Conservation (phyloP, 1,139 yeast genomes). For the Eremothecium coryli region DNA sequence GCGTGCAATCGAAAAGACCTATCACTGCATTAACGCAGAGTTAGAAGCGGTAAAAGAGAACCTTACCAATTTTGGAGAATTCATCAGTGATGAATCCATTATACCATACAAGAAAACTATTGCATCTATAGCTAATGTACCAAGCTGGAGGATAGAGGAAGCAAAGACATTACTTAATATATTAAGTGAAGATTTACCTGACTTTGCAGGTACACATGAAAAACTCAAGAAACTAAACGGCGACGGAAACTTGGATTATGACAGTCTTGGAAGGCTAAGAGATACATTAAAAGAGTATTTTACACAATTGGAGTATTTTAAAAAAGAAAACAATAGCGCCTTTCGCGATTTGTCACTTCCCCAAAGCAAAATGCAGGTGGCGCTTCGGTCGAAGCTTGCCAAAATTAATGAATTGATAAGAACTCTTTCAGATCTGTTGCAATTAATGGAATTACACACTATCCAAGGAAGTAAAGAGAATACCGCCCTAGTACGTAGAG, state of each 20-base stretch:
- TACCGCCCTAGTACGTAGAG: slow-evolving; percentile 14
- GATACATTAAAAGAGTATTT: slow-evolving; percentile 10
- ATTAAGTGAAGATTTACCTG: slow-evolving; percentile 10
- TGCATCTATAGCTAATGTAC: slow-evolving; percentile 16
- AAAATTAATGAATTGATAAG: slow-evolving; percentile 1
- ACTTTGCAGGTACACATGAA: slow-evolving; percentile 7
- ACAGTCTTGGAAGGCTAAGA: slow-evolving; percentile 3
- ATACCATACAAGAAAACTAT: slow-evolving; percentile 18
- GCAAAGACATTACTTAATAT: slow-evolving; percentile 21
- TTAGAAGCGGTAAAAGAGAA: slow-evolving; percentile 33
- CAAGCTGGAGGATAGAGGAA: slow-evolving; percentile 38
- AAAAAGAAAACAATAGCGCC: slow-evolving; percentile 9
- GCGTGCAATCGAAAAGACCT: slow-evolving; percentile 33
- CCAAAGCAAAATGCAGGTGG: slow-evolving; percentile 16
- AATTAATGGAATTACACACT: slow-evolving; percentile 17
- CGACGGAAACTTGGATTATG: slow-evolving; percentile 1
- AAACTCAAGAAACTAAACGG: slow-evolving; percentile 4
- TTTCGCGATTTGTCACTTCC: slow-evolving; percentile 16
- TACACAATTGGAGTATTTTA: slow-evolving; percentile 10
- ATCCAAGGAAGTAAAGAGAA: slow-evolving; percentile 13
- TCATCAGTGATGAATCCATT: slow-evolving; percentile 33
- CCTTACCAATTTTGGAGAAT: slow-evolving; percentile 25
- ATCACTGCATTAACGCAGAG: slow-evolving; percentile 36
- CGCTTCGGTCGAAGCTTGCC: slow-evolving; percentile 13
- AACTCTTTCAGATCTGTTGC: slow-evolving; percentile 8